Percentiles rank a stretch among this genome's conserved stretches.
Conservation (phyloP, 495 filamentous ascomycete species). For the Bombardia bombarda region DNA sequence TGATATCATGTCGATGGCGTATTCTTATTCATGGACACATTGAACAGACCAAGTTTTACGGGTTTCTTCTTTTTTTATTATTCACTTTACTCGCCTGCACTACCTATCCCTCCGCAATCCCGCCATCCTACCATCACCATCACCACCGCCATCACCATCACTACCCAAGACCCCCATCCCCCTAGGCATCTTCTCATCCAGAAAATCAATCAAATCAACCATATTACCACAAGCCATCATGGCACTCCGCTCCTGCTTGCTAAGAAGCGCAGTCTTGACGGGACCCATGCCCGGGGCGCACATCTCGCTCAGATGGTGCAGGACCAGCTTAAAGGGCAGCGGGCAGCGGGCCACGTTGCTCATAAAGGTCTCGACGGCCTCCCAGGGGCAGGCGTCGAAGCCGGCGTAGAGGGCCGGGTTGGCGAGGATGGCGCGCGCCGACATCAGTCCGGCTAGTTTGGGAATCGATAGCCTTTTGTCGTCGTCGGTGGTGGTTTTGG, state of each 20-base stretch:
- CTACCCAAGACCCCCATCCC: constrained; percentile 15
- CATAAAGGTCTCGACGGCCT: constrained; percentile 51
- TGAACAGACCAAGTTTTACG: no score
- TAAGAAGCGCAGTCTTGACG: constrained; percentile 38
- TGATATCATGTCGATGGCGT: no score
- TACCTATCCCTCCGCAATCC: constrained; percentile 6
- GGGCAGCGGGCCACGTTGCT: constrained; percentile 40
- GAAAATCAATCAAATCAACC: constrained; percentile 51
- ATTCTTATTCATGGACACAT: no score
- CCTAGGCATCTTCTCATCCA: constrained; percentile 42
- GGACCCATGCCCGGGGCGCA: constrained; percentile 41
- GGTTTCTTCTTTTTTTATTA: not conserved
- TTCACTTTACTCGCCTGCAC: not conserved
- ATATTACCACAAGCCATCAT: constrained; percentile 45
- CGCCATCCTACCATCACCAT: not conserved
- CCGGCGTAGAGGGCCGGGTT: constrained; percentile 57
- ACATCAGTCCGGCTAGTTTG: constrained; percentile 49
- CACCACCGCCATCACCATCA: constrained; percentile 1
- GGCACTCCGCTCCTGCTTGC: constrained; percentile 40
- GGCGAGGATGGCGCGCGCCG: constrained; percentile 52
- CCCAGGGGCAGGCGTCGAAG: constrained; percentile 48
- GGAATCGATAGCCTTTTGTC: constrained; percentile 20
- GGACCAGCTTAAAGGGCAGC: constrained; percentile 49
- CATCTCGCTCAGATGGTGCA: constrained; percentile 61
- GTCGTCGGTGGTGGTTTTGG: constrained; percentile 12